Percentiles rank a stretch among this genome's conserved stretches.
phyloP scores from a whole-genome alignment of 768 basidiomycete species.

The Naganishia onofrii region DNA sequence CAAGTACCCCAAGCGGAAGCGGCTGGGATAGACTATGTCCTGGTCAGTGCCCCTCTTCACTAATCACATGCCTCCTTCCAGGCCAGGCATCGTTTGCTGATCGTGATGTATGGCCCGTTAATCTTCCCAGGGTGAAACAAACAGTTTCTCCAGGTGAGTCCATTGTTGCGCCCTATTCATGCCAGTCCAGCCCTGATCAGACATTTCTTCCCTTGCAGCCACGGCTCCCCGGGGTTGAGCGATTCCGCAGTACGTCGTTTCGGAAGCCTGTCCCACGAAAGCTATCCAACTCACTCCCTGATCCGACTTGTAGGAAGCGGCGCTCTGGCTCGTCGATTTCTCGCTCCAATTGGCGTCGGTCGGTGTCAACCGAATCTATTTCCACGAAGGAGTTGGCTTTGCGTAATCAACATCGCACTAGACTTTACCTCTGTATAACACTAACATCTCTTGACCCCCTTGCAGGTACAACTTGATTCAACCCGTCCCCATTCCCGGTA shows the following conservation, averaged over 20 bases:
- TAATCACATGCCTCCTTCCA: too few relatives aligned
- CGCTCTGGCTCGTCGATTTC: constrained; percentile 36
- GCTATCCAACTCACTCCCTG: not conserved
- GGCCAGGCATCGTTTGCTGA: too few relatives aligned
- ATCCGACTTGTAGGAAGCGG: constrained; percentile 22
- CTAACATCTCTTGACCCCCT: too few relatives aligned
- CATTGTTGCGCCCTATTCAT: too few relatives aligned
- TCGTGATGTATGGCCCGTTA: too few relatives aligned
- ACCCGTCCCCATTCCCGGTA: too few relatives aligned
- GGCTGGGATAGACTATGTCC: too few relatives aligned
- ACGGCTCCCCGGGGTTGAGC: not conserved
- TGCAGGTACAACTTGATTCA: too few relatives aligned
- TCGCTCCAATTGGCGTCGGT: constrained; percentile 32
- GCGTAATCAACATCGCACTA: not conserved
- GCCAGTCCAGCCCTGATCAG: not conserved
- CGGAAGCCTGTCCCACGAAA: not conserved
- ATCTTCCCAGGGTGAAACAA: too few relatives aligned
- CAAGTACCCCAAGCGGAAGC: too few relatives aligned
- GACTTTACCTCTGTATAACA: too few relatives aligned
- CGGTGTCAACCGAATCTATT: constrained; percentile 33
- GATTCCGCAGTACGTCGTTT: not conserved
- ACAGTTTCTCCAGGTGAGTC: too few relatives aligned
- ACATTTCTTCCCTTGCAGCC: not conserved
- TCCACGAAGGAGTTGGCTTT: constrained; percentile 35
- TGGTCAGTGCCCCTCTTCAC: constrained; percentile 5